A percentile compares a stretch with the other conserved stretches of the same genome.
Conservation (phyloP, 495 filamentous ascomycete species). For the Tuber melanosporum region DNA sequence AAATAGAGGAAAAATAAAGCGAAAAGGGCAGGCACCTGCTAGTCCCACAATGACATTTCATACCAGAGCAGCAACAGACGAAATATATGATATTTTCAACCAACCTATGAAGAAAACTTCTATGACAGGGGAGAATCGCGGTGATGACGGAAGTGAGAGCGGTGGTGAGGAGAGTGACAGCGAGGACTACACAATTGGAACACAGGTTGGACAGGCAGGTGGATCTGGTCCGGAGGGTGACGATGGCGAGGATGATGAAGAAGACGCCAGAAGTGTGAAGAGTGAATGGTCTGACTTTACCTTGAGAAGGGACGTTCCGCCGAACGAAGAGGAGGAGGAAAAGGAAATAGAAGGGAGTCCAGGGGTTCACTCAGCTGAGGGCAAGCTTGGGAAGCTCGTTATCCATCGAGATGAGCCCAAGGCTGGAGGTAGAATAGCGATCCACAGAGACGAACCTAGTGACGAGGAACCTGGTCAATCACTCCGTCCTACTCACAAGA, state of each 20-base stretch:
- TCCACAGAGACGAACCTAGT: slow-evolving; percentile 34
- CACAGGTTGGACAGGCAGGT: slow-evolving; percentile 39
- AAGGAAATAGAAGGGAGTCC: slow-evolving; percentile 28
- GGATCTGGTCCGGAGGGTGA: slow-evolving; percentile 21
- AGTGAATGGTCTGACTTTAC: slow-evolving; percentile 42
- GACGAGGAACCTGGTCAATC: slow-evolving; percentile 33
- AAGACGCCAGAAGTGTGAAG: slow-evolving; percentile 39
- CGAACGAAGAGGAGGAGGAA: slow-evolving; percentile 30
- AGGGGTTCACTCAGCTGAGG: slow-evolving; percentile 12
- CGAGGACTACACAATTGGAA: slow-evolving; percentile 52
- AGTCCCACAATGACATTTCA: slow-evolving; percentile 91
- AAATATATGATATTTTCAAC: slow-evolving; percentile 95
- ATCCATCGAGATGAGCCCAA: slow-evolving; percentile 26
- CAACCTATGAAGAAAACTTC: slow-evolving; percentile 61
- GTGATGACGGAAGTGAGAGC: slow-evolving; percentile 49
- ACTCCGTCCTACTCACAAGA: slow-evolving; percentile 44
- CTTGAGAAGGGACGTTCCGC: slow-evolving; percentile 32
- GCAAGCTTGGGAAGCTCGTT: slow-evolving; percentile 22
- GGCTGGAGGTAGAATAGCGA: slow-evolving; percentile 16
- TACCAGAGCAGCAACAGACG: slow-evolving; percentile 88
- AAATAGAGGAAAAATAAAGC: slow-evolving; percentile 40
- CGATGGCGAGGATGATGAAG: slow-evolving; percentile 45
- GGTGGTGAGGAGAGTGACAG: slow-evolving; percentile 59
- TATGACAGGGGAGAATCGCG: slow-evolving; percentile 36
- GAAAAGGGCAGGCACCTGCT: slow-evolving; percentile 23